Evolutionary conservation across 495 filamentous ascomycete species (phyloP).

Genomic region (Mytilinidion resinicola): DNA sequence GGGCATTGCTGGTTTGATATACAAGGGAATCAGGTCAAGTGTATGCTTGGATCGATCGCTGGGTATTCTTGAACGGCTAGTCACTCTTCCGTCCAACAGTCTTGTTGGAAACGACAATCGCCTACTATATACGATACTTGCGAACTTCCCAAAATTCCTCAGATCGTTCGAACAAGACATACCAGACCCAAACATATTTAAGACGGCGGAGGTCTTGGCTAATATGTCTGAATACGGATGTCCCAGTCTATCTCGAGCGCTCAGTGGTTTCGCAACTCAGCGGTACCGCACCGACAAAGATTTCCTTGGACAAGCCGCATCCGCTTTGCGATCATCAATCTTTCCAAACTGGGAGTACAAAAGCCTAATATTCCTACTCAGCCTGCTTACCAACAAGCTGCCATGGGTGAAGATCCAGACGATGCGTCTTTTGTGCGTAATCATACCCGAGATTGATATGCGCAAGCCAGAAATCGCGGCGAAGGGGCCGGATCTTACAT

Average conservation of each 20-base stretch:
- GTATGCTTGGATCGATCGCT: slow-evolving; percentile 69
- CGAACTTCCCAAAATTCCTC: slow-evolving; percentile 85
- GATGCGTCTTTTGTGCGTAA: slow-evolving; percentile 78
- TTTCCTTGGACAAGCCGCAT: slow-evolving; percentile 68
- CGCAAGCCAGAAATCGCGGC: slow-evolving; percentile 79
- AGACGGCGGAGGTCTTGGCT: slow-evolving; percentile 62
- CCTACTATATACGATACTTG: slow-evolving; percentile 75
- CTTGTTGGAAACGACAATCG: slow-evolving; percentile 77
- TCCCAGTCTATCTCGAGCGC: slow-evolving; percentile 48
- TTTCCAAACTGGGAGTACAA: slow-evolving; percentile 79
- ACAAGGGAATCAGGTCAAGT: slow-evolving; percentile 89
- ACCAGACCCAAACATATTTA: slow-evolving; percentile 48
- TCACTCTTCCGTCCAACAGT: slow-evolving; percentile 68
- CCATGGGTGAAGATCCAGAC: slow-evolving; percentile 87
- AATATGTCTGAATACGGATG: slow-evolving; percentile 63
- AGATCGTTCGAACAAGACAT: slow-evolving; percentile 63
- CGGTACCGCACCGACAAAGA: slow-evolving; percentile 66
- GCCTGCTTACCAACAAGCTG: slow-evolving; percentile 78
- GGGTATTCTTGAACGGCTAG: slow-evolving; percentile 68
- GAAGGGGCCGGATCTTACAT: slow-evolving; percentile 92
- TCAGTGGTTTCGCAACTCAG: slow-evolving; percentile 63
- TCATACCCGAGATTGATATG: slow-evolving; percentile 92
- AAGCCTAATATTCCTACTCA: slow-evolving; percentile 83
- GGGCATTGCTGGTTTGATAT: slow-evolving; percentile 75
- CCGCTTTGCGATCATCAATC: slow-evolving; percentile 69